Percentiles rank a stretch among this genome's conserved stretches.
Evolutionary conservation across 768 basidiomycete species (phyloP).

Genomic region (Boletus subparvulus): DNA sequence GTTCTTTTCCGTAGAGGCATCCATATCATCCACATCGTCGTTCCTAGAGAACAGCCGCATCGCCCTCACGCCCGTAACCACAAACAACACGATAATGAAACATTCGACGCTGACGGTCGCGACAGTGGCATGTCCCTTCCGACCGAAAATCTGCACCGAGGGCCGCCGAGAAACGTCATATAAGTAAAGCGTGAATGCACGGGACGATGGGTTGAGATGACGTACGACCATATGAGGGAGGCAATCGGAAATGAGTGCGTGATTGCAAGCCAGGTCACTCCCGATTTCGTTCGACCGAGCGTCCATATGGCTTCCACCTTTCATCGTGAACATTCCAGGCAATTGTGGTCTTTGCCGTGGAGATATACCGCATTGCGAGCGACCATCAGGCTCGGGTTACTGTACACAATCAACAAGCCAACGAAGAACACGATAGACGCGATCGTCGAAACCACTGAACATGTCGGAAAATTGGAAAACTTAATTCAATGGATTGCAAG

Average conservation of each 20-base stretch:
- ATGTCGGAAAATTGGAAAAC: not conserved
- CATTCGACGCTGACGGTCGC: conserved; percentile 5
- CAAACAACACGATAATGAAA: not conserved
- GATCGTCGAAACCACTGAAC: conserved; percentile 9
- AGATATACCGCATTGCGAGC: conserved; percentile 5
- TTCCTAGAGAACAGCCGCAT: too few relatives aligned
- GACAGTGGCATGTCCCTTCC: not conserved
- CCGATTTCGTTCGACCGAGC: not conserved
- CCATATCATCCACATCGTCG: too few relatives aligned
- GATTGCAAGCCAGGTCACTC: conserved; percentile 10
- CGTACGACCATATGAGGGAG: conserved; percentile 19
- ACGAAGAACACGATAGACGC: too few relatives aligned
- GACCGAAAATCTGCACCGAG: conserved; percentile 11
- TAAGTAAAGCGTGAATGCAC: not conserved
- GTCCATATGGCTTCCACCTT: conserved; percentile 3
- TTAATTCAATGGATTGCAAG: too few relatives aligned
- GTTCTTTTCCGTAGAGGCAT: too few relatives aligned
- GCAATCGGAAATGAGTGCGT: conserved; percentile 15
- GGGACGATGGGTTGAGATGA: not conserved
- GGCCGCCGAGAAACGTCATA: conserved; percentile 3
- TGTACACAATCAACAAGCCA: conserved; percentile 12
- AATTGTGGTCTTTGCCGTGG: too few relatives aligned
- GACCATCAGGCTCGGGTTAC: not conserved
- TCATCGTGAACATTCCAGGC: not conserved
- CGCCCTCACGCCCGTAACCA: not conserved